Conservation (phyloP, 2,329 filamentous ascomycete genomes). For the Aspergillus melleus region DNA sequence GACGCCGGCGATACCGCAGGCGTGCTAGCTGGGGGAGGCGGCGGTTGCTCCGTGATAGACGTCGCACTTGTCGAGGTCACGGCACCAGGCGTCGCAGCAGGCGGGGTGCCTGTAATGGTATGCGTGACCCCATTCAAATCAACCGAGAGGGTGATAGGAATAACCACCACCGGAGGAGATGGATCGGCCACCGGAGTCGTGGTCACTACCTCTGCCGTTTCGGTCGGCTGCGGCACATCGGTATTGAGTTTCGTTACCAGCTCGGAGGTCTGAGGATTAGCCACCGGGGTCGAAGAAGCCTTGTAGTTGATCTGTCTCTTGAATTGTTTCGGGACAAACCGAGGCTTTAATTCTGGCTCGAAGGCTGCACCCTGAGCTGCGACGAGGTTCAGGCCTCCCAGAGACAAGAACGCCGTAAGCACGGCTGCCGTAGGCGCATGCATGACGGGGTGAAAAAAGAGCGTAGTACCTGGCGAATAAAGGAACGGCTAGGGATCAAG, state of each 20-base stretch:
- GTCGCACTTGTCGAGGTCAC: slow-evolving; percentile 14
- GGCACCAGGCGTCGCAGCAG: slow-evolving; percentile 11
- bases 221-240: background rate
- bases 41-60: background rate
- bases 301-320: slow-evolving; percentile 25
- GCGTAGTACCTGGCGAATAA: slow-evolving; percentile 3
- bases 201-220: background rate
- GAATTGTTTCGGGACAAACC: slow-evolving; percentile 35
- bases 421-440: slow-evolving; percentile 29
- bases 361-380: slow-evolving; percentile 28
- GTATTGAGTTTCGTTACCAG: background rate
- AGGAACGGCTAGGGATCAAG: slow-evolving; percentile 8
- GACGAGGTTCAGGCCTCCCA: slow-evolving; percentile 35
- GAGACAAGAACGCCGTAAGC: slow-evolving; percentile 33
- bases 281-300: slow-evolving; percentile 1
- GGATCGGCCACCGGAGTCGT: slow-evolving; percentile 4
- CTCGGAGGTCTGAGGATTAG: slow-evolving; percentile 7
- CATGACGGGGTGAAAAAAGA: slow-evolving; percentile 27
- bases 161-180: slow-evolving; percentile 16
- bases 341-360: slow-evolving; percentile 32
- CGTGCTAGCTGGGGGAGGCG: background rate
- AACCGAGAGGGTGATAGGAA: slow-evolving; percentile 23
- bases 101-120: slow-evolving; percentile 20
- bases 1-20: background rate
- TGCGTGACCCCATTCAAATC: slow-evolving; percentile 25